Evolutionary conservation across 495 filamentous ascomycete species (phyloP).

Genomic region (Neurospora cerealis): DNA sequence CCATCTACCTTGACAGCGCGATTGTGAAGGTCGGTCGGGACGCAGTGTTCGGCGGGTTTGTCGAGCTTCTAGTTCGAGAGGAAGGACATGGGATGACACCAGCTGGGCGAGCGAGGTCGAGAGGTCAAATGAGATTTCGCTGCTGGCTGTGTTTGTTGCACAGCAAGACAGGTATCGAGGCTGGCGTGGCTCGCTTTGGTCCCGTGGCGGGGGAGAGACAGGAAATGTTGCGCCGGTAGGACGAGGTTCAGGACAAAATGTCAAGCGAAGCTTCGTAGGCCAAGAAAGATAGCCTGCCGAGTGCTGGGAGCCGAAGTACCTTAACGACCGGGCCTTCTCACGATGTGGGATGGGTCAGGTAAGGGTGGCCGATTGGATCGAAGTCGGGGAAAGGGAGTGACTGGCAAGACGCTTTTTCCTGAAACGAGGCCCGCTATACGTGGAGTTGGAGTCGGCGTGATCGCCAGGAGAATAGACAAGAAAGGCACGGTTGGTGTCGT

Average conservation of each 20-base stretch:
- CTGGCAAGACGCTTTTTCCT: neutral
- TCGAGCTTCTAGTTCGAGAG: neutral
- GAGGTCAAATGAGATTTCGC: neutral
- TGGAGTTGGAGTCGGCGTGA: neutral
- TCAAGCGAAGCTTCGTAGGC: neutral
- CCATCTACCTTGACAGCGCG: neutral
- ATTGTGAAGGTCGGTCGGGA: neutral
- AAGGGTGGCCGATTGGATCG: neutral
- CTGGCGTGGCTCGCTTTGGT: neutral
- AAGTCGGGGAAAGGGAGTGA: neutral
- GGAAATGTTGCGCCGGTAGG: neutral
- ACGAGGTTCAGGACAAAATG: neutral
- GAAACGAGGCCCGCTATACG: neutral
- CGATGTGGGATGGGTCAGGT: neutral
- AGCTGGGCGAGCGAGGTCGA: neutral
- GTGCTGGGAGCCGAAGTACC: neutral
- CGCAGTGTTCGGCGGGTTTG: neutral
- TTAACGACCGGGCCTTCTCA: neutral
- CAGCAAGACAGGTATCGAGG: neutral
- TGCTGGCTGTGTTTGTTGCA: neutral
- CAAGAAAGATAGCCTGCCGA: neutral
- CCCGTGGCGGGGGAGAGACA: neutral
- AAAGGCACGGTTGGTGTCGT: neutral
- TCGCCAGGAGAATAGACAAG: neutral
- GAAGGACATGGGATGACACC: neutral